Conservation (phyloP, 1,284 basidiomycete species). For the Jaminaea rosea region DNA sequence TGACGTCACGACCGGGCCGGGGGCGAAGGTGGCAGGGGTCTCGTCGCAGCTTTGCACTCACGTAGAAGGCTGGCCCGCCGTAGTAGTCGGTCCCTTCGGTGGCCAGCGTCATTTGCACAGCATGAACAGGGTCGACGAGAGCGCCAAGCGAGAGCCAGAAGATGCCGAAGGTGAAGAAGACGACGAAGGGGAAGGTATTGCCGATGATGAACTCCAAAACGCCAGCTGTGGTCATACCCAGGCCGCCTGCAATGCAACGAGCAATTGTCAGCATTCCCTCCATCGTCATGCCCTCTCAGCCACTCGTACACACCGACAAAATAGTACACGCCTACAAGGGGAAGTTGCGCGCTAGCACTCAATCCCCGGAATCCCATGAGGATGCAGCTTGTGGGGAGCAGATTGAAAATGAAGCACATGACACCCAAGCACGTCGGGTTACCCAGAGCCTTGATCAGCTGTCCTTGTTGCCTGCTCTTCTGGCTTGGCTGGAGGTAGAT, state of each 20-base stretch:
- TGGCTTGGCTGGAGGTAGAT: constrained; percentile 25
- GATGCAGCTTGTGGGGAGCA: constrained; percentile 19
- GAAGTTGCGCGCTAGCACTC: constrained; percentile 16
- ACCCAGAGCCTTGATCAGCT: constrained; percentile 26
- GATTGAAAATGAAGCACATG: constrained; percentile 26
- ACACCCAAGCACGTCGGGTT: constrained; percentile 28
- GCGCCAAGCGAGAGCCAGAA: constrained; percentile 25
- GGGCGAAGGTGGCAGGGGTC: too few relatives aligned
- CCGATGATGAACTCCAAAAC: constrained; percentile 27
- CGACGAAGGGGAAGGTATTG: constrained; percentile 26
- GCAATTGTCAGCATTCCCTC: too few relatives aligned
- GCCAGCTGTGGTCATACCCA: constrained; percentile 10
- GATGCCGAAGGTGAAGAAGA: constrained; percentile 22
- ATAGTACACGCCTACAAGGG: constrained; percentile 19
- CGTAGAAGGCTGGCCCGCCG: background rate
- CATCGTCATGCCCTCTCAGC: too few relatives aligned
- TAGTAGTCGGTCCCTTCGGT: constrained; percentile 4
- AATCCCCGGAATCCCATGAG: constrained; percentile 29
- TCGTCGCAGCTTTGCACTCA: background rate
- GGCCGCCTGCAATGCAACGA: too few relatives aligned
- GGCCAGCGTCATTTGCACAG: constrained; percentile 16
- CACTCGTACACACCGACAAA: too few relatives aligned
- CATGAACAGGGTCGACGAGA: constrained; percentile 13
- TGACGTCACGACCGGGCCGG: background rate
- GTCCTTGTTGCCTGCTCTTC: constrained; percentile 12